Percentiles rank a stretch among this genome's conserved stretches.
These are phyloP conservation scores for Scutellaria baicalensis DNA, from an alignment of 257 asterid species.

Conservation along the genomic window DNA sequence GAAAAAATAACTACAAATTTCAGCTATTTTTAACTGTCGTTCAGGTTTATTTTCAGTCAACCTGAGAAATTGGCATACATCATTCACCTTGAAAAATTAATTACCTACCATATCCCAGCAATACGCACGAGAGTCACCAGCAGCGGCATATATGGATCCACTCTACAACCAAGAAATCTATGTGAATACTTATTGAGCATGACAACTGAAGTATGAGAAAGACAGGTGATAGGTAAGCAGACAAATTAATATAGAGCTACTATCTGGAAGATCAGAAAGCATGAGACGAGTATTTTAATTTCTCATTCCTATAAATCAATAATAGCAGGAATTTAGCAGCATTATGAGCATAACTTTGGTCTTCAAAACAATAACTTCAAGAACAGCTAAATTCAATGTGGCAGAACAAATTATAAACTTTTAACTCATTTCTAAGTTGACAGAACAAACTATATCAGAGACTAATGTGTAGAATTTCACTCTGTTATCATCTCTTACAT, in stretches of 20 bases:
- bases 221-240: not conserved
- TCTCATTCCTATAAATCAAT: not conserved
- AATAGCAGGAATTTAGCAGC: not conserved
- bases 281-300: not conserved
- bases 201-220: slow-evolving; percentile 13
- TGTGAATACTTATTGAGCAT: not conserved
- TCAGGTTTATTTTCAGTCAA: not conserved
- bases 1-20: slow-evolving; percentile 5
- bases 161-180: slow-evolving; percentile 35
- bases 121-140: slow-evolving; percentile 92
- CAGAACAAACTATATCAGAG: not conserved
- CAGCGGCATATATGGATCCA: slow-evolving; percentile 82
- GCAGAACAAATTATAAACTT: not conserved
- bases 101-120: slow-evolving; percentile 96
- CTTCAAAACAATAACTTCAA: not conserved
- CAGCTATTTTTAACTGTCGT: slow-evolving; percentile 3
- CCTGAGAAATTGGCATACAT: not conserved
- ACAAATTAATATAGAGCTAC: not conserved
- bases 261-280: not conserved
- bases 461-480: not conserved
- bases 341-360: not conserved
- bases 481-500: not conserved
- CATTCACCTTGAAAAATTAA: slow-evolving; percentile 20
- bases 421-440: not conserved
- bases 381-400: not conserved